Conservation (phyloP, 345 rosid species). For the Populus nigra region DNA sequence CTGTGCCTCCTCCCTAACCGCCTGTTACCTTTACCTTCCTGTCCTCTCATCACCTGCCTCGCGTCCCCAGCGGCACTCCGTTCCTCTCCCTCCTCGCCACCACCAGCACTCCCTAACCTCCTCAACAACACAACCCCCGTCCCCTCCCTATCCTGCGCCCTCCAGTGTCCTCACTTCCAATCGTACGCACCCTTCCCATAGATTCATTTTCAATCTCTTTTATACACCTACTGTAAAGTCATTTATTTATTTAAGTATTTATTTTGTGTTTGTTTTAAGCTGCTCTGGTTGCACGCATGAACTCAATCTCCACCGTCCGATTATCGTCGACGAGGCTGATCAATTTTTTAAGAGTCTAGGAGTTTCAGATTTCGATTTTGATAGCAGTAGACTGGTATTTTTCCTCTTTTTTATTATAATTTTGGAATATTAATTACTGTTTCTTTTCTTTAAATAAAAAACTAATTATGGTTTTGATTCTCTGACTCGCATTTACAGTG, state of each 20-base stretch:
- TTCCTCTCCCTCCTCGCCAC: slow-evolving; percentile 17
- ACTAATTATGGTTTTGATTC: slow-evolving; percentile 19
- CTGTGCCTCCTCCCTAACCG: slow-evolving; percentile 42
- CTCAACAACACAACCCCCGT: slow-evolving; percentile 17
- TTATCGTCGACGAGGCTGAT: slow-evolving; percentile 65
- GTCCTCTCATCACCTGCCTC: slow-evolving; percentile 49
- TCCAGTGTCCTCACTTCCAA: slow-evolving; percentile 80
- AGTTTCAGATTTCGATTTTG: slow-evolving; percentile 76
- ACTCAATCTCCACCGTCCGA: slow-evolving; percentile 75
- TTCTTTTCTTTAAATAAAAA: background rate
- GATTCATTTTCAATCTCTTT: background rate
- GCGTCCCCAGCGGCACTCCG: slow-evolving; percentile 28
- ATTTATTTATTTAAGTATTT: background rate
- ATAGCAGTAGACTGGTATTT: slow-evolving; percentile 74
- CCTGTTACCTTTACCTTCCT: slow-evolving; percentile 42
- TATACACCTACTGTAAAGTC: background rate
- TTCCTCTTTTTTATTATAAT: background rate
- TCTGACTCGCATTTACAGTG: slow-evolving; percentile 42
- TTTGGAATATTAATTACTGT: background rate
- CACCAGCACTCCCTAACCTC: slow-evolving; percentile 16
- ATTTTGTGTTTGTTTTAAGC: slow-evolving; percentile 27
- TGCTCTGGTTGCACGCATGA: slow-evolving; percentile 96
- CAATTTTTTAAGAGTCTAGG: slow-evolving; percentile 63
- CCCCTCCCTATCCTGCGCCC: slow-evolving; percentile 54
- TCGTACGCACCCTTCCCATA: slow-evolving; percentile 37